Evolutionary conservation across 1,139 yeast species (phyloP).

Genomic region (Pichia sp.): DNA sequence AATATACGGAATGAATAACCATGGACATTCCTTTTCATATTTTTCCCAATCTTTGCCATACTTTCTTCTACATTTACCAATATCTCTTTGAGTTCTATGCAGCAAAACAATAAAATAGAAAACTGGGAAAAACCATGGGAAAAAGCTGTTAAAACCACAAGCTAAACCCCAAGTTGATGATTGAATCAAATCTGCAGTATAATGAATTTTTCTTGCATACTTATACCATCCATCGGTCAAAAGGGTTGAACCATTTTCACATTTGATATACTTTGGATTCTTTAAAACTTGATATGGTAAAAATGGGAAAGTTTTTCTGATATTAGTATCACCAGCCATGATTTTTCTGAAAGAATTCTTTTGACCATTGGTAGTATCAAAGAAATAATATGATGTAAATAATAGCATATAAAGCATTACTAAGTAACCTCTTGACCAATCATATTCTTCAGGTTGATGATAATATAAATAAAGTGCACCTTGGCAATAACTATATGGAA

Average conservation of each 20-base stretch:
- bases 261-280: conserved; percentile 77
- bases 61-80: conserved; percentile 72
- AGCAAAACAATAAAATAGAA: conserved; percentile 82
- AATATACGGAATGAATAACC: conserved; percentile 82
- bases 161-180: conserved; percentile 86
- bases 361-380: conserved; percentile 93
- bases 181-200: conserved; percentile 90
- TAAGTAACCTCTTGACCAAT: conserved; percentile 60
- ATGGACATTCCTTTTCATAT: conserved; percentile 84
- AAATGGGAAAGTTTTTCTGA: conserved; percentile 88
- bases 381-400: conserved; percentile 75
- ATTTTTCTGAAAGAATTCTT: conserved; percentile 88
- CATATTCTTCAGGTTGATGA: conserved; percentile 78
- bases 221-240: conserved; percentile 92
- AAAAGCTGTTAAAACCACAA: conserved; percentile 80
- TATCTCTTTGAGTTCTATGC: conserved; percentile 86
- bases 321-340: conserved; percentile 68
- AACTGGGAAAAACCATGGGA: conserved; percentile 94
- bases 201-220: conserved; percentile 88
- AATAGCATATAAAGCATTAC: conserved; percentile 49
- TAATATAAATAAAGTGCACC: conserved; percentile 76
- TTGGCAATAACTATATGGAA: conserved; percentile 95
- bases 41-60: conserved; percentile 93
- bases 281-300: conserved; percentile 76
- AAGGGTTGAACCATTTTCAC: conserved; percentile 77